Percentiles rank a stretch among this genome's conserved stretches.
These are phyloP conservation scores for Colletotrichum neosansevieriae DNA, from an alignment of 2,329 filamentous ascomycete genomes.

Conservation along the genomic window DNA sequence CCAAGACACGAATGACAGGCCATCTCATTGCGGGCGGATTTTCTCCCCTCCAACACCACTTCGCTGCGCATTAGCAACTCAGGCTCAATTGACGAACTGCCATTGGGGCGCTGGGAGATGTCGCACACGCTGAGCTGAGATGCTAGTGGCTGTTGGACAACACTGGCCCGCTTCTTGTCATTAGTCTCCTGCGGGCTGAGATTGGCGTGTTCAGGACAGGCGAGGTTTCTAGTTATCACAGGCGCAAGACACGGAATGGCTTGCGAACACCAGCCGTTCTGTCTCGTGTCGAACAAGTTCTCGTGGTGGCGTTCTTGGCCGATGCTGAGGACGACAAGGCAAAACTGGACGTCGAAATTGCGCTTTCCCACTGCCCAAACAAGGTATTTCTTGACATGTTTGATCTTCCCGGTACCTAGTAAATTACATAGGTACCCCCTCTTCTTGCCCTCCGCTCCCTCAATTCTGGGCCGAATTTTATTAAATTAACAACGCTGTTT, in stretches of 20 bases:
- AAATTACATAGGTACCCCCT: constrained; percentile 13
- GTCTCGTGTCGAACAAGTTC: constrained; percentile 16
- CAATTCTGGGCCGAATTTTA: constrained; percentile 11
- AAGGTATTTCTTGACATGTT: constrained; percentile 22
- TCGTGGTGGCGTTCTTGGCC: not conserved
- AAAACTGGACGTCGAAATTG: not conserved
- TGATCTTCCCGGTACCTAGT: constrained; percentile 30
- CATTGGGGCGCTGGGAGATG: constrained; percentile 15
- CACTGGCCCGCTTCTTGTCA: not conserved
- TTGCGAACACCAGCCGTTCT: constrained; percentile 3
- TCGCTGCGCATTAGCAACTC: constrained; percentile 3
- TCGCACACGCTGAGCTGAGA: constrained; percentile 11
- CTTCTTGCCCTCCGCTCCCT: not conserved
- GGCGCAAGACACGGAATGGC: constrained; percentile 5
- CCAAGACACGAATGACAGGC: constrained; percentile 31
- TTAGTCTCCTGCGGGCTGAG: constrained; percentile 20
- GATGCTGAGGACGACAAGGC: not conserved
- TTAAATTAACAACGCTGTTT: constrained; percentile 27
- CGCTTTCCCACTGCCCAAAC: not conserved
- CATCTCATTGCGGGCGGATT: constrained; percentile 9
- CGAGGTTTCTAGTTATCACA: constrained; percentile 18
- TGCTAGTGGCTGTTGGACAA: constrained; percentile 14
- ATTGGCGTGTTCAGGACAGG: not conserved
- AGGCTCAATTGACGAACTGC: constrained; percentile 10
- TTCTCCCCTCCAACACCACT: not conserved